phyloP scores from a whole-genome alignment of 345 rosid genomes.

The Boechera stricta region DNA sequence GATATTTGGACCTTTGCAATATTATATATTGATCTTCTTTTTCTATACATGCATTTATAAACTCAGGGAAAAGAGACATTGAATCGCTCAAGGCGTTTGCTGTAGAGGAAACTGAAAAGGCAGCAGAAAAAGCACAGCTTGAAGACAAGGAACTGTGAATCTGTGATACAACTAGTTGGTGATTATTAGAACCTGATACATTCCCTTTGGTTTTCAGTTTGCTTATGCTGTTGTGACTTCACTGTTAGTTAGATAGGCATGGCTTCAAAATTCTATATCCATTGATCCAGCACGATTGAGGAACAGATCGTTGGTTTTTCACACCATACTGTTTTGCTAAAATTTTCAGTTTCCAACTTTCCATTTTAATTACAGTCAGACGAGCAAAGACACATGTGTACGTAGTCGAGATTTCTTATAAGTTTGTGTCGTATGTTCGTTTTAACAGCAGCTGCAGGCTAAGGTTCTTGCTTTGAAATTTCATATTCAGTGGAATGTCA shows the following conservation, averaged over 20 bases:
- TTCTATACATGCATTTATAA: not conserved
- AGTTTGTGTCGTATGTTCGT: conserved; percentile 14
- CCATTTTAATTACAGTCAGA: not conserved
- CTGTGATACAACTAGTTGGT: conserved; percentile 50
- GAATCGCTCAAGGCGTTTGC: conserved; percentile 77
- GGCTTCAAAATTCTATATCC: not conserved
- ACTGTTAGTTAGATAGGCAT: conserved; percentile 35
- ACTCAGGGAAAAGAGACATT: conserved; percentile 70
- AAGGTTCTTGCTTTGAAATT: conserved; percentile 11
- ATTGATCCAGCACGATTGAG: not conserved
- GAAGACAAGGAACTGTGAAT: conserved; percentile 75
- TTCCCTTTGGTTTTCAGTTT: conserved; percentile 8
- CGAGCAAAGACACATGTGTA: not conserved
- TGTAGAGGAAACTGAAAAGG: conserved; percentile 89
- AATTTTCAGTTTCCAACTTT: not conserved
- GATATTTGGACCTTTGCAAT: not conserved
- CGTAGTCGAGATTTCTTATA: not conserved
- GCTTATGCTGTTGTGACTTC: conserved; percentile 9
- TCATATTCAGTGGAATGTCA: not conserved
- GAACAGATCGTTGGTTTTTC: conserved; percentile 6
- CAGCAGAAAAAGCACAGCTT: conserved; percentile 70
- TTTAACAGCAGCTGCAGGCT: not conserved
- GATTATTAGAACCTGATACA: conserved; percentile 3
- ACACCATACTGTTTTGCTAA: conserved; percentile 3
- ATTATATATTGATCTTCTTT: not conserved